Evolutionary conservation across 345 rosid species (phyloP), one percentile per base, ranked within the genome.

Genomic region (Pelargonium nanum): DNA sequence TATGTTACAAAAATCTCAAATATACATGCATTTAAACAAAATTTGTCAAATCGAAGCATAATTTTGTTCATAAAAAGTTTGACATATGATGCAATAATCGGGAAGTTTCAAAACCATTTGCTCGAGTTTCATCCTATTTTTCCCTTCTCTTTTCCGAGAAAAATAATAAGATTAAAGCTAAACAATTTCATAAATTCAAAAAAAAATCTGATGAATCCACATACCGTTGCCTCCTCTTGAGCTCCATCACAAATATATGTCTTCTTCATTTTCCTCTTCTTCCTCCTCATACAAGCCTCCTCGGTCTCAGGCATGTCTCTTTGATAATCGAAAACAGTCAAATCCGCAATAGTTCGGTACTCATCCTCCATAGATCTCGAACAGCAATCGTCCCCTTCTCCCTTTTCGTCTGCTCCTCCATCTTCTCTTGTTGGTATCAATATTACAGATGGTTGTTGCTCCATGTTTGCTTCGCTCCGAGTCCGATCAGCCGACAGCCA

Each of bases 301-400:
- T 68, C 66, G 4, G 52, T 60, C 48, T 59, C 71, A 0, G 48
- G 26, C 40, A 59, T 44, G 8, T 53, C 64, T 72, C 44, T 70
- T 8, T 56, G 25, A 25, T 74, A 40, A 1, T 63, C 59, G 26
- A 62, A 62, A 6, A 58, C 76, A 56, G 51, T 57, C 17, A 60
- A 28, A 60, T 64, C 56, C 9, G 67, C 62, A 12, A 63, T 6
- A 22, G 48, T 5, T 45, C 26, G 26, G 6, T 20, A 44, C 63
- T 55, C 75, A 3, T 65, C 70, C 57, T 44, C 58, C 55, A 61
- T 59, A 48, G 66, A 67, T 56, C 53, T 57, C 30, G 4, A 2
- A 44, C 45, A 34, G 7, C 7, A 4, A 9, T 9, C 45, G 45
- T 34, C 45, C 45, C 7, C 12, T 34, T 34, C 45, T 34, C 45